Evolutionary conservation across 768 basidiomycete species (phyloP), one percentile per base, ranked within the genome.

Genomic region (Boletus tylopilopsis): DNA sequence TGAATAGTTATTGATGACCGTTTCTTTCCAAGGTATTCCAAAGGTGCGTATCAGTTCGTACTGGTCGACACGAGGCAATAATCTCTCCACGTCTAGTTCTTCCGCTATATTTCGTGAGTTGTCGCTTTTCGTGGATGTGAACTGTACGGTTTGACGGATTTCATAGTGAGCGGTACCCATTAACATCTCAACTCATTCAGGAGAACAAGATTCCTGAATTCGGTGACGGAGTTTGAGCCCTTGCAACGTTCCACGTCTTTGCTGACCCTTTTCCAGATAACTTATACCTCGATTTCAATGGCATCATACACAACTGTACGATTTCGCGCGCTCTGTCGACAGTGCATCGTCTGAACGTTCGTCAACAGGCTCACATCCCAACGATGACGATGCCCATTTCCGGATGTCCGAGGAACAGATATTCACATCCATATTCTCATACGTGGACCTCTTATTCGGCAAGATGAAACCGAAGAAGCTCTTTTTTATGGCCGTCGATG

Each of bases 201-300:
- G 94, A 96, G 75, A 96, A 97, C 74, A 93, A 94, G 76, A 98
- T 99, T 53, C 95, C 94, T 15, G 96, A 97, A 71, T 99, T 99
- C 64, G 95, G 92, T 88, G 54, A 53, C 78, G 66, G 2, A 39
- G 30, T 27, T 42, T 19, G 19, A 47, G 3, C 22, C 8, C 25
- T 23, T 33, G 9, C 9, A 13, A 19, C 4, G n/a, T 5, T 42
- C 10, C 39, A 30, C 18, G 19, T 50, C 55, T 55, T 7, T 38
- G 50, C 56, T 6, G 63, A 40, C 30, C 37, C 49, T 45, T 54
- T 40, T 47, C 15, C 59, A 90, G 89, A 92, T 70, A 94, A 94
- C 64, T 72, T 94, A 40, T 94, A 95, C 68, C 80, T 95, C 57
- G 94, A 95, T 65, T 95, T 95, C 74, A 95, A 96, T 66, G 90